A percentile compares a stretch with the other conserved stretches of the same genome.
Conservation (phyloP, 352 stramenopile genomes). For the Globisporangium nagaii region DNA sequence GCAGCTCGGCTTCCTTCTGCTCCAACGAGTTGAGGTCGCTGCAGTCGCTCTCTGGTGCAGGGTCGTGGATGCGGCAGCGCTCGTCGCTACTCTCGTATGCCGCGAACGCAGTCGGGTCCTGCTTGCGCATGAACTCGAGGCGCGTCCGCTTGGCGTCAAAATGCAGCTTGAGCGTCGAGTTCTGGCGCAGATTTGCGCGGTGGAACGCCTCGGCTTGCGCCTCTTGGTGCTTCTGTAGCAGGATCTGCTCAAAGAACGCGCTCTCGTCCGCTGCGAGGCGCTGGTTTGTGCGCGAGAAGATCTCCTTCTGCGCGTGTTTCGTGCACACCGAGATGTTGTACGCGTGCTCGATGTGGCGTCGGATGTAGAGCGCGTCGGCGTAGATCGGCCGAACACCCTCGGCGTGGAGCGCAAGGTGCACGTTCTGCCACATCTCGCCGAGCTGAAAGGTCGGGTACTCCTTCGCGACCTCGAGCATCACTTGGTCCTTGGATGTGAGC, state of each 20-base stretch:
- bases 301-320: conserved; percentile 52
- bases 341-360: conserved; percentile 60
- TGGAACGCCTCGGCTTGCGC: conserved; percentile 55
- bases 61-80: conserved; percentile 38
- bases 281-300: conserved; percentile 22
- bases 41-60: conserved; percentile 37
- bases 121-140: conserved; percentile 57
- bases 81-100: conserved; percentile 36
- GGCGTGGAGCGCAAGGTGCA: conserved; percentile 53
- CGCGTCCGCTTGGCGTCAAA: conserved; percentile 70
- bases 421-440: conserved; percentile 72
- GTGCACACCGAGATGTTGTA: conserved; percentile 67
- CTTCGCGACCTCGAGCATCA: conserved; percentile 70
- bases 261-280: conserved; percentile 19
- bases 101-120: conserved; percentile 51
- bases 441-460: conserved; percentile 64
- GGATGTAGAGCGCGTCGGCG: conserved; percentile 69
- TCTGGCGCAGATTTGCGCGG: conserved; percentile 44
- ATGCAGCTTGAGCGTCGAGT: conserved; percentile 72
- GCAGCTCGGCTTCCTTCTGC: conserved; percentile 53
- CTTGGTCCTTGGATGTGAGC: conserved; percentile 40
- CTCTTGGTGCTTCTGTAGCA: conserved; percentile 66
- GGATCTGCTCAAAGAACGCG: conserved; percentile 45
- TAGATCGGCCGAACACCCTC: conserved; percentile 67
- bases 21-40: conserved; percentile 39